These are phyloP conservation scores for Clonostachys rosea DNA, from an alignment of 2,329 filamentous ascomycete species.

Conservation along the genomic window DNA sequence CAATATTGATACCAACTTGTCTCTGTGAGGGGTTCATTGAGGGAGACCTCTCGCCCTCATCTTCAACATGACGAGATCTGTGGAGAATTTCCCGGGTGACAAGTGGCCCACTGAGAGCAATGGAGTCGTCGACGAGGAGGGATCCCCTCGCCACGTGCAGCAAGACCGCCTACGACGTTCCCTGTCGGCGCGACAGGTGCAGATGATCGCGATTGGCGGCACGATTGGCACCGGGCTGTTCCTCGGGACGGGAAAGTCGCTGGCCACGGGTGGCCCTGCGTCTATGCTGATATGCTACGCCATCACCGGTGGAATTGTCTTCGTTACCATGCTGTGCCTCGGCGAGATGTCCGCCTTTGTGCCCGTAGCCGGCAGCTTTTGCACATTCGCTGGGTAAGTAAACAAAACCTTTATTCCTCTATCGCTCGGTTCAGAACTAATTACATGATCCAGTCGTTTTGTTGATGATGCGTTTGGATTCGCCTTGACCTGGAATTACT, in stretches of 20 bases:
- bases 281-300: conserved; percentile 31
- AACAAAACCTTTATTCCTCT: no score
- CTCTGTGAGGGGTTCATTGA: no score
- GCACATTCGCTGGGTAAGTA: no score
- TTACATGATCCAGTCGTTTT: conserved; percentile 23
- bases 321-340: conserved; percentile 33
- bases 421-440: no score
- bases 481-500: conserved; percentile 43
- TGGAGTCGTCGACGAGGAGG: no score
- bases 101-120: no score
- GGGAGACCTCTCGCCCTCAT: no score
- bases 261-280: conserved; percentile 31
- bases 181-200: conserved; percentile 25
- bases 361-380: conserved; percentile 15
- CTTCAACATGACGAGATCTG: no score
- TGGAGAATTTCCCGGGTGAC: no score
- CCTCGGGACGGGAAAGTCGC: conserved; percentile 28
- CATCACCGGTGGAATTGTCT: conserved; percentile 35
- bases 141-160: no score
- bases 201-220: conserved; percentile 48
- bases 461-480: conserved; percentile 42
- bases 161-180: neutral
- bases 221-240: conserved; percentile 43
- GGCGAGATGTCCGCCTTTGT: conserved; percentile 30
- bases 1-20: no score